Percentiles rank a stretch among this genome's conserved stretches.
phyloP scores from a whole-genome alignment of 169 alveolate genomes.

The Cryptosporidium xiaoi region DNA sequence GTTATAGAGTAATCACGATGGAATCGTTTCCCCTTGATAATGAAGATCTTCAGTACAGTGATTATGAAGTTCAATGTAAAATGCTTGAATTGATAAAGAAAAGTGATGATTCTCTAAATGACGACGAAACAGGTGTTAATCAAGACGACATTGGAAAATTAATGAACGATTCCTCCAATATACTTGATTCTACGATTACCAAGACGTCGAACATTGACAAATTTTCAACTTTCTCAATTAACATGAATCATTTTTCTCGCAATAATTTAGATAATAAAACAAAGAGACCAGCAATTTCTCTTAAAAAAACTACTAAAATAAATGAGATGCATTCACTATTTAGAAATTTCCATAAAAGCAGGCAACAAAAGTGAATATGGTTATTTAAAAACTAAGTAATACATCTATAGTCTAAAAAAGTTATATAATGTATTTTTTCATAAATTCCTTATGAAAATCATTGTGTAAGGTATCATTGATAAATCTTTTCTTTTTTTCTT shows the following conservation, averaged over 20 bases:
- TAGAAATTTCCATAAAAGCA: slow-evolving; percentile 57
- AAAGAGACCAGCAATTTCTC: slow-evolving; percentile 43
- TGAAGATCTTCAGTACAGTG: slow-evolving; percentile 43
- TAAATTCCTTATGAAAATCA: slow-evolving; percentile 40
- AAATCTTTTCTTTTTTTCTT: slow-evolving; percentile 51
- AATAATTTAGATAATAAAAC: neutral
- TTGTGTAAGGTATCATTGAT: slow-evolving; percentile 51
- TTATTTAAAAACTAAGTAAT: too few relatives aligned
- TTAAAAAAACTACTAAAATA: slow-evolving; percentile 26
- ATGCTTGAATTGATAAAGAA: slow-evolving; percentile 40
- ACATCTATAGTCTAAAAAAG: neutral
- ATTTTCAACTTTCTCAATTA: slow-evolving; percentile 18
- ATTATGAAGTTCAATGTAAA: slow-evolving; percentile 17
- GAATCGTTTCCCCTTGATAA: slow-evolving; percentile 59
- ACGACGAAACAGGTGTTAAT: slow-evolving; percentile 40
- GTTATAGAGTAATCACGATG: slow-evolving; percentile 69
- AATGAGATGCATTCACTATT: slow-evolving; percentile 70
- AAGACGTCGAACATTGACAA: slow-evolving; percentile 29
- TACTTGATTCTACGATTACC: slow-evolving; percentile 54
- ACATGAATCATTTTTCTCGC: neutral
- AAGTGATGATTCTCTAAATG: slow-evolving; percentile 57
- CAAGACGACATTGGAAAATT: slow-evolving; percentile 11
- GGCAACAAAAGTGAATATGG: neutral
- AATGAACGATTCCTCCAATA: neutral
- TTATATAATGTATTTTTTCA: slow-evolving; percentile 37